Conservation (phyloP, 768 basidiomycete species). For the Boletus vinaceobasis region DNA sequence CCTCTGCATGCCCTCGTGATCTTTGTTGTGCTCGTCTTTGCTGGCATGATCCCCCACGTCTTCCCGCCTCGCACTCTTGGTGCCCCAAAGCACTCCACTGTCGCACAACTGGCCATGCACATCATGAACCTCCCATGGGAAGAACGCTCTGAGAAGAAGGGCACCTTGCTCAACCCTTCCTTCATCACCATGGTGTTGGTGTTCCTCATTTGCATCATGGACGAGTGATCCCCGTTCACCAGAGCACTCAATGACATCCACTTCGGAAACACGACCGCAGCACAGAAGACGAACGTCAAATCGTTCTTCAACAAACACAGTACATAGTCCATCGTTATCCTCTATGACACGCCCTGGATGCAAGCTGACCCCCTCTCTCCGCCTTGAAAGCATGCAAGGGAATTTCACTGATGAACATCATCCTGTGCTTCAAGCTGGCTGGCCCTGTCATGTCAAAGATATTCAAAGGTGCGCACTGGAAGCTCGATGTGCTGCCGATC, state of each 20-base stretch:
- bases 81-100: background rate
- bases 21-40: background rate
- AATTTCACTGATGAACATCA: too few species aligned
- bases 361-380: too few species aligned
- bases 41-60: background rate
- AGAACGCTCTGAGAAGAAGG: background rate
- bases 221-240: background rate
- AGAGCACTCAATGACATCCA: background rate
- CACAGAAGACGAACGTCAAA: background rate
- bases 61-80: background rate
- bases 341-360: too few species aligned
- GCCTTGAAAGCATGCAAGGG: too few species aligned
- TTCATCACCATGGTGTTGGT: background rate
- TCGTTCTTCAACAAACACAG: background rate
- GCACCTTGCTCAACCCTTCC: accelerated
- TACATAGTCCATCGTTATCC: too few species aligned
- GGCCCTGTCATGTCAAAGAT: too few species aligned
- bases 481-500: too few species aligned
- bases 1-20: background rate
- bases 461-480: too few species aligned
- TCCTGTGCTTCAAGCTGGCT: too few species aligned
- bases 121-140: background rate
- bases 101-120: background rate
- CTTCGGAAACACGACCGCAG: background rate
- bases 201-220: background rate